Evolutionary conservation across 768 basidiomycete species (phyloP).

Genomic region (Russula sp.): DNA sequence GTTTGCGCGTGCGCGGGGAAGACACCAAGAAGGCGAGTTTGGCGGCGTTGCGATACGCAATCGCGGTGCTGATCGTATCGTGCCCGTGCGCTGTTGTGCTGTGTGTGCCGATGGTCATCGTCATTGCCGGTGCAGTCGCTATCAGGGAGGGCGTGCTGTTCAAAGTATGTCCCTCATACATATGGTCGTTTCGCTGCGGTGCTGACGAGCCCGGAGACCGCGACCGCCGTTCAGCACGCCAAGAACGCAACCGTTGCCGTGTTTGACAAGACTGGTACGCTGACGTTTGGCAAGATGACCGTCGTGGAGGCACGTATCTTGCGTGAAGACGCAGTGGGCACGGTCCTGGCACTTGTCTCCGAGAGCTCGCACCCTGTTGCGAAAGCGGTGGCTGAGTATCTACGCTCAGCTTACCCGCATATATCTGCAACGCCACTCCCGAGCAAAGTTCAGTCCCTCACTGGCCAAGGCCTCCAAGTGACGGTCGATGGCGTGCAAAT

Average conservation of each 20-base stretch:
- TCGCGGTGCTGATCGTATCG: slow-evolving; percentile 46
- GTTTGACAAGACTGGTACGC: slow-evolving; percentile 59
- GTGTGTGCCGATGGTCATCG: slow-evolving; percentile 35
- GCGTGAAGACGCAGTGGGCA: slow-evolving; percentile 25
- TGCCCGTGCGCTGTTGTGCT: slow-evolving; percentile 46
- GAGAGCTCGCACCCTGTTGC: slow-evolving; percentile 35
- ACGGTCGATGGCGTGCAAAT: slow-evolving; percentile 31
- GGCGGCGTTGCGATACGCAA: slow-evolving; percentile 43
- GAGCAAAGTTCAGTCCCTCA: slow-evolving; percentile 29
- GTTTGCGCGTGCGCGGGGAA: slow-evolving; percentile 29
- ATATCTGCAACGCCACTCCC: slow-evolving; percentile 7
- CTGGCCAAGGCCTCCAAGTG: slow-evolving; percentile 35
- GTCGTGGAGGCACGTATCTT: slow-evolving; percentile 34
- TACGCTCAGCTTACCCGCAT: slow-evolving; percentile 21
- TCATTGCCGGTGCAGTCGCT: slow-evolving; percentile 32
- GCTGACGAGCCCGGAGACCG: slow-evolving; percentile 11
- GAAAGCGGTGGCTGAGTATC: slow-evolving; percentile 31
- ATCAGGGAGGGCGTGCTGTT: slow-evolving; percentile 32
- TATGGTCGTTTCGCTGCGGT: background rate
- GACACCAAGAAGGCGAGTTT: slow-evolving; percentile 28
- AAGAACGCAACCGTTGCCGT: slow-evolving; percentile 40
- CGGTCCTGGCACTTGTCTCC: slow-evolving; percentile 31
- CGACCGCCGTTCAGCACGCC: slow-evolving; percentile 11
- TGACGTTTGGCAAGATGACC: slow-evolving; percentile 40
- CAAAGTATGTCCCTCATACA: slow-evolving; percentile 23